These are phyloP conservation scores for Linderina pennispora DNA, from an alignment of 192 early-diverging fungal species.

Conservation along the genomic window DNA sequence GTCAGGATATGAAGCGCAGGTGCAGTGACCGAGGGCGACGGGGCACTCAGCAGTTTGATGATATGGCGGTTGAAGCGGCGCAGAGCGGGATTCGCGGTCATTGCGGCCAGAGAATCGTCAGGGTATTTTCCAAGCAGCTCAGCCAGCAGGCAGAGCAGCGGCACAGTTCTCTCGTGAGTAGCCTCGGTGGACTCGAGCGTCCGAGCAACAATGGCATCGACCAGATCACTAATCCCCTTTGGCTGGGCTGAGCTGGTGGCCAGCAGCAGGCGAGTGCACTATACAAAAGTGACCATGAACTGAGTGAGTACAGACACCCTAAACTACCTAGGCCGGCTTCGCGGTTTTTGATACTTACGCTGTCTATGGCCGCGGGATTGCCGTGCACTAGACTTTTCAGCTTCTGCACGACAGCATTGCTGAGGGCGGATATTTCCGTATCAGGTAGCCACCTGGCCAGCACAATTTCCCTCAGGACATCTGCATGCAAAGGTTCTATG, in stretches of 20 bases:
- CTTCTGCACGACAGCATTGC: no score
- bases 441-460: no score
- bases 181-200: no score
- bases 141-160: conserved; percentile 14
- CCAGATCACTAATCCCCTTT: neutral
- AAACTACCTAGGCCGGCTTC: no score
- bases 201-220: conserved; percentile 2
- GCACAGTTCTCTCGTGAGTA: neutral
- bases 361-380: no score
- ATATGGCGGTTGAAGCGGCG: conserved; percentile 19
- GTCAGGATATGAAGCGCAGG: conserved; percentile 31
- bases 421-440: neutral
- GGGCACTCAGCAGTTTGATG: conserved; percentile 28
- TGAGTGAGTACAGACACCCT: no score
- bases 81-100: conserved; percentile 2
- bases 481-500: no score
- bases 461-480: no score
- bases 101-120: neutral
- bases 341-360: no score
- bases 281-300: no score
- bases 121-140: conserved; percentile 6
- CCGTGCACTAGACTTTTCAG: no score
- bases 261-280: no score
- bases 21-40: conserved; percentile 17
- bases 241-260: neutral